Base-by-base conservation (phyloP, 2,329 filamentous ascomycete species). In the Clarireedia hainanense region DNA sequence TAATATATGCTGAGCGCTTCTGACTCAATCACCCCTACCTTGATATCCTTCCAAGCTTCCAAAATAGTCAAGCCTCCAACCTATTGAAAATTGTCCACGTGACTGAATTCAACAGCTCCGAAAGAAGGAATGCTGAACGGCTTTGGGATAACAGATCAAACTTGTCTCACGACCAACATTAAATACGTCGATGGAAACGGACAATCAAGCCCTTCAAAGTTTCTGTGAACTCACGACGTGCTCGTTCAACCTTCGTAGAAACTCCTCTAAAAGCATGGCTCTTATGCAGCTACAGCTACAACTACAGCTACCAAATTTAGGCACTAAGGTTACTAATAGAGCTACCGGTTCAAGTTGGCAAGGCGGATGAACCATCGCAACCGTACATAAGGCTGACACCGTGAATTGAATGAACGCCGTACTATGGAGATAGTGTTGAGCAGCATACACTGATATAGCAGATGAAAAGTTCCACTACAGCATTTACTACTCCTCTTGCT, bases 301-400 rank as follows among this genome's bases (percentile, higher is more conserved):
- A 9, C 20, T 20, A 20, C 27, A 30, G 30, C 30, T 12, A 23
- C 7, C 24, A 49, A 30, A 40, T 26, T 40, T 53, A 53, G 43
- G 51, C 43, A 30, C 34, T 30, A 24, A 37, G 36, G 47, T 36
- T 54, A 40, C 39, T n/a, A 40, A 20, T 37, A 37, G 47, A 42
- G 42, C 52, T 50, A 49, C 52, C 34, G 50, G 42, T 55, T 50
- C 43, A 45, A 43, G 37, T 14, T 36, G 52, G 52, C 52, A 36
- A 50, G 52, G 52, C 47, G 34, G 36, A 4, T 14, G 12, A 42
- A 26, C 40, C 26, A 49, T 40, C 23, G 2, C 10, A 46, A 42
- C 39, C 39, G 34, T 48, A 42, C 52, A 49, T 54, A 49, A 55
- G 52, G 52, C 52, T 55, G 52, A 55, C 46, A 55, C 14, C 10